phyloP scores from a whole-genome alignment of 2,329 filamentous ascomycete species.

The Thielaviopsis euricoi region DNA sequence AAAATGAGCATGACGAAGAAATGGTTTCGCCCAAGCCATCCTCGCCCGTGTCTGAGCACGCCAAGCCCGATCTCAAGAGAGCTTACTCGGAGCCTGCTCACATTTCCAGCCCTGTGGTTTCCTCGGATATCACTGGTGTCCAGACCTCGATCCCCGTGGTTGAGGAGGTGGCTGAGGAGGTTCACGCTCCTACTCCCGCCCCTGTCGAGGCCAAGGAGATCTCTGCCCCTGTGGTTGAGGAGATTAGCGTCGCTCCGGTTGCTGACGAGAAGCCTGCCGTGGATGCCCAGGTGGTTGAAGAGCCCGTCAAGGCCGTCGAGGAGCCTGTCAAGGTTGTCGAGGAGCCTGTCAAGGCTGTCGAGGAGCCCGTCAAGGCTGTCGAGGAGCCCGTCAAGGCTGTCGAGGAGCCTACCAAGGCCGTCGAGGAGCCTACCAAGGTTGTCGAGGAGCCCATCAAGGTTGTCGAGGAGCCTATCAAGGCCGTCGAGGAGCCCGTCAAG shows the following conservation, averaged over 20 bases:
- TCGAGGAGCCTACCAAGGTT: no score
- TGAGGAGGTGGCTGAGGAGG: no score
- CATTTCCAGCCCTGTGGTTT: no score
- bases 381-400: background rate
- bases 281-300: no score
- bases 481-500: background rate
- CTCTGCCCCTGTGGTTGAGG: no score
- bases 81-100: no score
- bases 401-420: background rate
- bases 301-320: background rate
- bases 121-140: no score
- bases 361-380: background rate
- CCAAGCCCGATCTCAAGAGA: background rate
- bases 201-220: no score
- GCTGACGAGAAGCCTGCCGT: no score
- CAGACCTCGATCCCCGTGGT: no score
- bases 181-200: no score
- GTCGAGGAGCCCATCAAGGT: background rate
- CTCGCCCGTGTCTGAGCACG: background rate
- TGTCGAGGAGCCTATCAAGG: background rate
- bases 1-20: constrained; percentile 5
- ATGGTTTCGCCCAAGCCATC: background rate
- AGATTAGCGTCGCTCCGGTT: no score
- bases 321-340: background rate
- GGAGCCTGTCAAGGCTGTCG: background rate